Conservation (phyloP, 2,329 filamentous ascomycete genomes). For the Arthrobotrys sphaeroides region DNA sequence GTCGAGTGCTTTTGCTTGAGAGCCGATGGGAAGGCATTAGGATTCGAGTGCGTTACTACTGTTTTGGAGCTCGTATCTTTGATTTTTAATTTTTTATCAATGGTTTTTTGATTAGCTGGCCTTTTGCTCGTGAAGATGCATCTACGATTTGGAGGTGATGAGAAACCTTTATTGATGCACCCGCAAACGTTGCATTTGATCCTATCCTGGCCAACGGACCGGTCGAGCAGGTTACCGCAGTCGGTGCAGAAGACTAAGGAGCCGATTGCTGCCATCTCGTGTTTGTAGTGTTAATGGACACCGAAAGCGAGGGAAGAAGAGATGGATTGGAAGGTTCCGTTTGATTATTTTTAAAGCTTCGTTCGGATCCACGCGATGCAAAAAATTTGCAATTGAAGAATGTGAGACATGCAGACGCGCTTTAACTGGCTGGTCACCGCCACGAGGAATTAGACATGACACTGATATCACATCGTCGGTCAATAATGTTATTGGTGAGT, state of each 20-base stretch:
- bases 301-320: background rate
- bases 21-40: constrained; percentile 88
- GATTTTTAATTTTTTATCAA: background rate
- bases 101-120: too few species aligned
- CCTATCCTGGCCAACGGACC: constrained; percentile 78
- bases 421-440: background rate
- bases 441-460: background rate
- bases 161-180: constrained; percentile 76
- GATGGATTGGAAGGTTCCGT: background rate
- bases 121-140: too few species aligned
- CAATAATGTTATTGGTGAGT: too few species aligned
- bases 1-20: constrained; percentile 86
- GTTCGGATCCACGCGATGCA: background rate
- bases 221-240: constrained; percentile 88
- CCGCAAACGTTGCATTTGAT: constrained; percentile 87
- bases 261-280: constrained; percentile 83
- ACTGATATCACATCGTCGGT: too few species aligned
- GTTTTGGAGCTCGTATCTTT: constrained; percentile 78
- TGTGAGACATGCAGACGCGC: constrained; percentile 32
- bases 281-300: background rate
- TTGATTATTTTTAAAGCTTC: background rate
- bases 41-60: constrained; percentile 84
- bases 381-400: constrained; percentile 49
- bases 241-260: constrained; percentile 92
- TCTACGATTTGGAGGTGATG: constrained; percentile 25